Evolutionary conservation across 1,284 basidiomycete genomes (phyloP).

Genomic region (Ceratobasidium sp.): DNA sequence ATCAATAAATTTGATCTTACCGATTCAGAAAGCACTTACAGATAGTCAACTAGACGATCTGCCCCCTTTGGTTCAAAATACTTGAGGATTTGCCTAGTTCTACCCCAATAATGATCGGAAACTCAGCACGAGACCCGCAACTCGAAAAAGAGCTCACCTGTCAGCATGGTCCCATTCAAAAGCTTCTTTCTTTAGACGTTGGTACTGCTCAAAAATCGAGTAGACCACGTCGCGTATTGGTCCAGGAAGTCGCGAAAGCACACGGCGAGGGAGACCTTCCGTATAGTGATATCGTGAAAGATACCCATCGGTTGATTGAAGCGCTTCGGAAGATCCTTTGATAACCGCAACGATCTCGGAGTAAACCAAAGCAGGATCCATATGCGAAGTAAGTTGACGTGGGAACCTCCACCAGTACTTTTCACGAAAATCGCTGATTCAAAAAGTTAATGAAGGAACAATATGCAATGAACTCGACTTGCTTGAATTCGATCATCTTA

Average conservation of each 20-base stretch:
- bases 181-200: background rate
- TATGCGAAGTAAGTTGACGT: background rate
- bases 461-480: no score
- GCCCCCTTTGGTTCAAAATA: background rate
- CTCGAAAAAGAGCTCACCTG: no score
- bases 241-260: background rate
- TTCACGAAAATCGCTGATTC: background rate
- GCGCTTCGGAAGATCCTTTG: constrained; percentile 38
- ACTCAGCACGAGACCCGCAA: no score
- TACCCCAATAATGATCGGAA: no score
- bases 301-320: background rate
- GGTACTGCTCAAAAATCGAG: constrained; percentile 40
- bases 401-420: constrained; percentile 6
- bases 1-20: background rate
- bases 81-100: constrained; percentile 17
- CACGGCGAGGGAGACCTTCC: background rate
- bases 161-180: constrained; percentile 35
- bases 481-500: no score
- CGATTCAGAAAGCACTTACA: constrained; percentile 6
- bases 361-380: constrained; percentile 73
- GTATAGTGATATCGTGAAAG: constrained; percentile 22
- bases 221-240: constrained; percentile 10
- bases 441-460: no score
- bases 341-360: constrained; percentile 66
- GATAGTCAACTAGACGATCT: constrained; percentile 2